Conservation (phyloP, 768 basidiomycete species). For the Suillus plorans region DNA sequence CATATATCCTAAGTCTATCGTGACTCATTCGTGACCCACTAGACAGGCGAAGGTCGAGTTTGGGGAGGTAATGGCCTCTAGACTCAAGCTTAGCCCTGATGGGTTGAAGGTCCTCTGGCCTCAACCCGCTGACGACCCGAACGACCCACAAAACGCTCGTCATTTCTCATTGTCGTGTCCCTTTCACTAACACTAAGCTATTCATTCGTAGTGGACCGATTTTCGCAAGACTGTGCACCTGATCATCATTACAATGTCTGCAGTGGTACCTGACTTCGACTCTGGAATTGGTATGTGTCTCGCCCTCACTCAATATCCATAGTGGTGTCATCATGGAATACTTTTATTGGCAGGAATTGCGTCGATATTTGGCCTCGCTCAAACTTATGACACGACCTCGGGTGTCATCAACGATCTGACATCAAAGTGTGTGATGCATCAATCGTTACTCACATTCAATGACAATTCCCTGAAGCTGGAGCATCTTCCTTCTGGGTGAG, state of each 20-base stretch:
- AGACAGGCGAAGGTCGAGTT: constrained; percentile 52
- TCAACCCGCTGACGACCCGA: constrained; percentile 47
- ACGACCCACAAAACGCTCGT: constrained; percentile 55
- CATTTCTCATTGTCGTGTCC: neutral
- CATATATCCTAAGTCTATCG: too few relatives aligned
- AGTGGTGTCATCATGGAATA: neutral
- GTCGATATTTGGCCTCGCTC: constrained; percentile 46
- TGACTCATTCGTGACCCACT: neutral
- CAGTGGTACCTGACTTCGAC: constrained; percentile 54
- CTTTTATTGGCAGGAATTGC: constrained; percentile 42
- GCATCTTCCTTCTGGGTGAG: constrained; percentile 46
- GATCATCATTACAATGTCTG: constrained; percentile 48
- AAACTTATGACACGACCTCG: constrained; percentile 43
- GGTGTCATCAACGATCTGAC: constrained; percentile 52
- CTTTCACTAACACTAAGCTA: neutral
- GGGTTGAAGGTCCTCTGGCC: constrained; percentile 55
- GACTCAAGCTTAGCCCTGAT: constrained; percentile 45
- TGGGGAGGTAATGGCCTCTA: constrained; percentile 43
- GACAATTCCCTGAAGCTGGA: constrained; percentile 35
- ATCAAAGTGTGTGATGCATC: constrained; percentile 31
- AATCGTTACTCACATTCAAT: neutral
- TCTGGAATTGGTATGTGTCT: constrained; percentile 44
- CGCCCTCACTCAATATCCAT: neutral
- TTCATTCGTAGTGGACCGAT: constrained; percentile 39
- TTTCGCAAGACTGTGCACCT: constrained; percentile 47